Conservation (phyloP, 2,329 filamentous ascomycete genomes). For the Sarocladium strictum region DNA sequence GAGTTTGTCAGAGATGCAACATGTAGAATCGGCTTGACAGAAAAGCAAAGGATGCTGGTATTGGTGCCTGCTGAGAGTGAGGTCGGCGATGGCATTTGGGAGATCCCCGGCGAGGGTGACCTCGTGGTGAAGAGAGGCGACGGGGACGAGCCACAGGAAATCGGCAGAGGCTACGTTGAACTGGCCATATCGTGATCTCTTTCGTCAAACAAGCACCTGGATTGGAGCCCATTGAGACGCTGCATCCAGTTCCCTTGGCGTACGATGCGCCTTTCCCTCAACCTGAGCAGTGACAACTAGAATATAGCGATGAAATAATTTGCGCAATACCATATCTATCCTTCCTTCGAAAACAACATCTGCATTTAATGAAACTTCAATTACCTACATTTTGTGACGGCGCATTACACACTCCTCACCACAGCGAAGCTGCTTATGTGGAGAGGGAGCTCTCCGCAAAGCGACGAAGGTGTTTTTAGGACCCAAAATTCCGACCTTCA, state of each 20-base stretch:
- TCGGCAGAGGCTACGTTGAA: not conserved
- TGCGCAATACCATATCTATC: no score
- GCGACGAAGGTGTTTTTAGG: not conserved
- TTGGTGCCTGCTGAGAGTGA: conserved; percentile 21
- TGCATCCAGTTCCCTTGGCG: no score
- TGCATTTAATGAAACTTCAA: no score
- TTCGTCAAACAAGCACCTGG: no score
- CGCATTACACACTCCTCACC: not conserved
- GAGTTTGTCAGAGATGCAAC: conserved; percentile 19
- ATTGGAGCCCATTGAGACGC: no score
- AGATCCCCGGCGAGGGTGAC: conserved; percentile 16
- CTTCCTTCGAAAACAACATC: no score
- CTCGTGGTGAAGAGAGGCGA: conserved; percentile 17
- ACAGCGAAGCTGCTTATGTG: not conserved
- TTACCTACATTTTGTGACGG: not conserved
- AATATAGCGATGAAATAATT: no score
- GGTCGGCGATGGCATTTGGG: conserved; percentile 22
- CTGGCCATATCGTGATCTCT: not conserved
- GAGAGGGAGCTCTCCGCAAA: not conserved
- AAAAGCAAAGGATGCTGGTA: conserved; percentile 19
- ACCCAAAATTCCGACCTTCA: not conserved
- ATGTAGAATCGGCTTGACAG: conserved; percentile 21
- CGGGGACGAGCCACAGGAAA: conserved; percentile 10
- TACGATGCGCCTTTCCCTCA: no score
- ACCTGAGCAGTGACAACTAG: no score